Percentiles rank a stretch among this genome's conserved stretches.
These are phyloP conservation scores for Termitomyces sp. DNA, from an alignment of 768 basidiomycete genomes.

Conservation along the genomic window DNA sequence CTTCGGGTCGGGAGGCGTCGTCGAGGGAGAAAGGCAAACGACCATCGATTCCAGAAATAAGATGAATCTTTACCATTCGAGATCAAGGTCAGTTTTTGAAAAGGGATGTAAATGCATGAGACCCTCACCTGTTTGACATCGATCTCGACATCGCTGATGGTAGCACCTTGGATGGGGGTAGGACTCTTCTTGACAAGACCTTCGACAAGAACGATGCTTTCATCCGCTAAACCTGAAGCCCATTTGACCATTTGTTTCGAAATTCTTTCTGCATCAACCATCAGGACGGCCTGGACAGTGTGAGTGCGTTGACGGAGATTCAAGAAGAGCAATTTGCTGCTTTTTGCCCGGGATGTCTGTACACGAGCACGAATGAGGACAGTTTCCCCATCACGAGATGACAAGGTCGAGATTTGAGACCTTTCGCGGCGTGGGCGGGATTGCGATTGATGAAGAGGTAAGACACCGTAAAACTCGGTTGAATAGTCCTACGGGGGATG, in stretches of 20 bases:
- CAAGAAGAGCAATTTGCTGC: conserved; percentile 94
- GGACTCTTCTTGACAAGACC: conserved; percentile 74
- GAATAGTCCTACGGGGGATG: conserved; percentile 59
- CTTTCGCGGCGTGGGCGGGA: conserved; percentile 58
- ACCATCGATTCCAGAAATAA: conserved; percentile 73
- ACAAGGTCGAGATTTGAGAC: conserved; percentile 60
- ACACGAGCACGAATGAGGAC: conserved; percentile 87
- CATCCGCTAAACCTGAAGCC: conserved; percentile 68
- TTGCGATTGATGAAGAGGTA: conserved; percentile 91
- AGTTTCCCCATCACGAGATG: conserved; percentile 60
- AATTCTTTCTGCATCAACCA: conserved; percentile 64
- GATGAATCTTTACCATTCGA: conserved; percentile 52
- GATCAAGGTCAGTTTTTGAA: background rate
- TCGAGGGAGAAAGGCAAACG: conserved; percentile 89
- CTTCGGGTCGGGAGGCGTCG: conserved; percentile 84
- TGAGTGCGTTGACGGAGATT: conserved; percentile 84
- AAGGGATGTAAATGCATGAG: background rate
- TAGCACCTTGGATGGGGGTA: conserved; percentile 88
- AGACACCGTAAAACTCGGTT: conserved; percentile 73
- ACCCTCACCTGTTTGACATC: conserved; percentile 65
- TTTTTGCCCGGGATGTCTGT: conserved; percentile 87
- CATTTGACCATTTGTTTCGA: conserved; percentile 99
- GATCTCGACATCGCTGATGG: conserved; percentile 82
- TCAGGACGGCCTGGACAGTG: conserved; percentile 82
- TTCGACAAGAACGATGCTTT: conserved; percentile 90